Base-by-base conservation (phyloP, 352 stramenopile genomes). In the Pilasporangium apinafurcum region DNA sequence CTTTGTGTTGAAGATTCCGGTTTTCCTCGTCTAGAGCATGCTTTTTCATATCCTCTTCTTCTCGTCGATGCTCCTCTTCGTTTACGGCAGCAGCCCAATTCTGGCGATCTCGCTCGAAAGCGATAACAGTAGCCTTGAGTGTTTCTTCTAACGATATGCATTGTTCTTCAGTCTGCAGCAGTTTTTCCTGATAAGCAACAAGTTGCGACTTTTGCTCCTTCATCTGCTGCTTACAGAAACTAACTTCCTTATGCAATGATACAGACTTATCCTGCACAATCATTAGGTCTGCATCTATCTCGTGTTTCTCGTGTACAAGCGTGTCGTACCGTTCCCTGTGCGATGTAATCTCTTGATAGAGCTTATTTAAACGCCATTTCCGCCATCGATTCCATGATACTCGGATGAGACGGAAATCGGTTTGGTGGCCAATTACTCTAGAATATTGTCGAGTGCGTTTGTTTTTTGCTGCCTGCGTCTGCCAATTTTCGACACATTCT, bases 371-470 rank as follows among this genome's bases (percentile, higher is more conserved):
- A 4, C 52, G 60, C 32, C 37, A 22, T 8, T 29, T 27, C 32
- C 51, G 67, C 77, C 77, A 89, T 4, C 48, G 53, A 2, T 42
- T 53, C 77, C 77, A 89, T 21, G 61, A 41, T 16, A 47, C 33
- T 18, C 42, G 34, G 8, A 74, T 12, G 34, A 56, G 13, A 4
- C 13, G 17, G 3, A 56, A 44, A 5, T 49, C 38, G 8, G 37
- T 37, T 37, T 81, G 53, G 6, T 32, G 25, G 3, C 29, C 9
- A 5, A 86, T 1, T 1, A 55, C 8, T 2, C 51, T 29, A 2
- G 47, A 32, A 14, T 65, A 37, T 16, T 54, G 44, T 2, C 53
- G 56, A 8, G 41, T 51, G n/a, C 53, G 56, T 6, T 62, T 63
- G 2, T 36, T 62, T 3, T 47, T 59, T 10, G 34, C 33, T 4